phyloP scores from a whole-genome alignment of 371 early-diverging fungal genomes.

The Mortierella sp. region DNA sequence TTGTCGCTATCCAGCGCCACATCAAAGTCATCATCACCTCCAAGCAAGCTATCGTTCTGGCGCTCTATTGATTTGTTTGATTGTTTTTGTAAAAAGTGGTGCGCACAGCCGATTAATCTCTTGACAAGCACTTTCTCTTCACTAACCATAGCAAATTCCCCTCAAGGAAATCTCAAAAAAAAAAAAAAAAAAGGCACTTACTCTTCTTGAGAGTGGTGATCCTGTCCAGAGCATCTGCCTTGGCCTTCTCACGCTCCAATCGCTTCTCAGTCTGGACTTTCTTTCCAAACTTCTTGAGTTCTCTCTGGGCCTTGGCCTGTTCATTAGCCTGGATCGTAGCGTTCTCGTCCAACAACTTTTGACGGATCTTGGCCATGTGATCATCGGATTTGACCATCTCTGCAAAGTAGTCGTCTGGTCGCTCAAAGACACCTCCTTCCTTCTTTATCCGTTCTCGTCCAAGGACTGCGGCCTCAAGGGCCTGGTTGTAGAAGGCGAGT shows the following conservation, averaged over 20 bases:
- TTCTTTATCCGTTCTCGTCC: conserved; percentile 69
- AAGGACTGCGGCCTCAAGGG: conserved; percentile 76
- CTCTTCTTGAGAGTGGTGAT: conserved; percentile 92
- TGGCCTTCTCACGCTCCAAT: conserved; percentile 81
- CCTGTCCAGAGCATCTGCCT: conserved; percentile 88
- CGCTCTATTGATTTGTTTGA: conserved; percentile 68
- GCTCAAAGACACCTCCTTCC: conserved; percentile 77
- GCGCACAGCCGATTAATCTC: no score
- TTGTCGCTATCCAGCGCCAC: conserved; percentile 79
- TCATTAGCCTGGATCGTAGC: conserved; percentile 85
- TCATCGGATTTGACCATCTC: conserved; percentile 97
- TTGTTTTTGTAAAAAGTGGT: conserved; percentile 5
- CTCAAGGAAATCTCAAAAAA: neutral
- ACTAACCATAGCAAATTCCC: neutral
- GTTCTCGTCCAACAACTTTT: conserved; percentile 85
- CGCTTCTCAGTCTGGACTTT: conserved; percentile 94
- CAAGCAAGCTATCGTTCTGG: conserved; percentile 61
- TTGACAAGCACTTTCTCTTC: no score
- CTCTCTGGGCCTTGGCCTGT: conserved; percentile 86
- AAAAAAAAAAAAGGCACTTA: conserved; percentile 56
- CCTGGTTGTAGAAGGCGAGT: conserved; percentile 90
- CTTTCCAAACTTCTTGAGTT: conserved; percentile 96
- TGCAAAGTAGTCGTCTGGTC: conserved; percentile 94
- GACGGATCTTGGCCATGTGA: conserved; percentile 90
- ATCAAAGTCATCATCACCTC: conserved; percentile 84